Conservation (phyloP, 1,139 yeast genomes). For the Wickerhamomyces sp. region DNA sequence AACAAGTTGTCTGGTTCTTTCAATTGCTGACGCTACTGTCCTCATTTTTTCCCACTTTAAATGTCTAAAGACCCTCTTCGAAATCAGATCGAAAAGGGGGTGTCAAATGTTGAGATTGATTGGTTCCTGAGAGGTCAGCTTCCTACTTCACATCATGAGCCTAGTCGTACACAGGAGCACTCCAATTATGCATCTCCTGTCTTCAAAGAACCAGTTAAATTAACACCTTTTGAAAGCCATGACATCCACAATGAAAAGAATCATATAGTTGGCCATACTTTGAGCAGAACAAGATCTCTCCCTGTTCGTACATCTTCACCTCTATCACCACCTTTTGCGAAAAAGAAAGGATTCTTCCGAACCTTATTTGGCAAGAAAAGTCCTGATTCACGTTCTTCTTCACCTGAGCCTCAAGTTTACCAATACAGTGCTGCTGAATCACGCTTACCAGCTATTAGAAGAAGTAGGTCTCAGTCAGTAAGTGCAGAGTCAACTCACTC, state of each 20-base stretch:
- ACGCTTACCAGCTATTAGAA: constrained; percentile 8
- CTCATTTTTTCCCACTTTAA: no score
- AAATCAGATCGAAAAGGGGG: constrained; percentile 1
- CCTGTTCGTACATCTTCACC: constrained; percentile 25
- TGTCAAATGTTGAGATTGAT: constrained; percentile 26
- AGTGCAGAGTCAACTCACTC: constrained; percentile 12
- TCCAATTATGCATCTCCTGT: constrained; percentile 6
- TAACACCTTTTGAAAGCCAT: constrained; percentile 1
- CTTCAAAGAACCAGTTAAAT: constrained; percentile 4
- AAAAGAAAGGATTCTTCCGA: constrained; percentile 31
- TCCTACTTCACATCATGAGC: constrained; percentile 10
- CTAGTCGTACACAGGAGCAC: constrained; percentile 7
- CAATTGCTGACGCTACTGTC: no score
- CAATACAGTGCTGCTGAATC: constrained; percentile 1
- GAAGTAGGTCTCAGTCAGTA: constrained; percentile 16
- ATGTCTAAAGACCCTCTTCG: constrained; percentile 1
- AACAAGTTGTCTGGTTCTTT: no score
- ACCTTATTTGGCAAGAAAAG: constrained; percentile 33
- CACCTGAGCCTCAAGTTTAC: constrained; percentile 5
- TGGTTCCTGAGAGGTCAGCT: constrained; percentile 44
- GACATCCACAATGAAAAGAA: constrained; percentile 1
- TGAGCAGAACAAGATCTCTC: constrained; percentile 27
- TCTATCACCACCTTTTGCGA: constrained; percentile 18
- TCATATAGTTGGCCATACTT: constrained; percentile 12
- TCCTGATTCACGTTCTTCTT: constrained; percentile 11